A percentile compares a stretch with the other conserved stretches of the same genome.
These are phyloP conservation scores for Rhypophila decipiens DNA, from an alignment of 495 filamentous ascomycete genomes.

Conservation along the genomic window DNA sequence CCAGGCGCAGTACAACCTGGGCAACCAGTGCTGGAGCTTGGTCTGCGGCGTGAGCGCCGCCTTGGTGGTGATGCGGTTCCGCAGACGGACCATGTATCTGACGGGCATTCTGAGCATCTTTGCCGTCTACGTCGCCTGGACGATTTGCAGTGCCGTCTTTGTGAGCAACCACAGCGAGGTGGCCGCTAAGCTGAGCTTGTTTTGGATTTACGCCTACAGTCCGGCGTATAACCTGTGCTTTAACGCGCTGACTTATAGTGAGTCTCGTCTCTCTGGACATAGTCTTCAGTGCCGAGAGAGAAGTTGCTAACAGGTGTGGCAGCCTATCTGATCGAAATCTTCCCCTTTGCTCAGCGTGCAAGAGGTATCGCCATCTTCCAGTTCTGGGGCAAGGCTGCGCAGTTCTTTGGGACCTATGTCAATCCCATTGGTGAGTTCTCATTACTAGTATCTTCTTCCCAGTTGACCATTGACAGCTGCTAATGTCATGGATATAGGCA, in stretches of 20 bases:
- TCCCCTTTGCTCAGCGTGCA: slow-evolving; percentile 55
- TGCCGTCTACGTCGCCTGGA: slow-evolving; percentile 55
- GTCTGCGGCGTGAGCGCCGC: slow-evolving; percentile 49
- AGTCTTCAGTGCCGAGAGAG: background rate
- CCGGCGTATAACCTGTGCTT: slow-evolving; percentile 61
- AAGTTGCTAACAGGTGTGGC: background rate
- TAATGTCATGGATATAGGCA: slow-evolving; percentile 15
- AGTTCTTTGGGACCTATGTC: slow-evolving; percentile 50
- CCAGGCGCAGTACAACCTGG: slow-evolving; percentile 53
- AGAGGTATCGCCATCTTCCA: slow-evolving; percentile 60
- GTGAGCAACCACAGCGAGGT: slow-evolving; percentile 27
- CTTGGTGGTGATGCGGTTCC: slow-evolving; percentile 48
- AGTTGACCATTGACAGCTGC: background rate
- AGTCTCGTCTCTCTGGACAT: slow-evolving; percentile 9
- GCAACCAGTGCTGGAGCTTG: slow-evolving; percentile 52
- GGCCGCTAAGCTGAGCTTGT: slow-evolving; percentile 40
- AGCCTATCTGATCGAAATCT: slow-evolving; percentile 60
- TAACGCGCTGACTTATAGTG: slow-evolving; percentile 63
- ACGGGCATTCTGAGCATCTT: slow-evolving; percentile 48
- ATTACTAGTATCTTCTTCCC: background rate
- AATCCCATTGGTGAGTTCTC: slow-evolving; percentile 50
- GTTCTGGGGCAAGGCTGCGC: slow-evolving; percentile 47
- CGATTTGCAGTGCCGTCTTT: slow-evolving; percentile 45
- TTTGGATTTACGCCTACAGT: slow-evolving; percentile 61
- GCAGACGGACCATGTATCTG: slow-evolving; percentile 55